Evolutionary conservation across 1,284 basidiomycete genomes (phyloP), one percentile per base, ranked within the genome.

Genomic region (Cryptococcus deneoformans): DNA sequence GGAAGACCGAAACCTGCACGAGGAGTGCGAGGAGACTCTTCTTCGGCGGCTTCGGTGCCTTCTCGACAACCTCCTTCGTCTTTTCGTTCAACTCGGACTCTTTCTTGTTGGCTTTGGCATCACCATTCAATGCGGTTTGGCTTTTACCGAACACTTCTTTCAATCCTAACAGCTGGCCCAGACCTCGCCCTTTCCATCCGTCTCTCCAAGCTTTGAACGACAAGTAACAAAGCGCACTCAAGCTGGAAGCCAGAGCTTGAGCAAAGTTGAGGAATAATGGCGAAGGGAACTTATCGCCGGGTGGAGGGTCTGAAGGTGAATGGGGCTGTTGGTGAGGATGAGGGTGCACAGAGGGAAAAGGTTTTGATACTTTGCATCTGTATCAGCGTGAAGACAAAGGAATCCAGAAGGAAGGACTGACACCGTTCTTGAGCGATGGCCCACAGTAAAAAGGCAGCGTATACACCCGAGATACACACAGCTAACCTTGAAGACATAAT

Each of bases 401-500:
- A 20, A 38, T 9, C 34, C 16, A 51, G 14, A 46, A 20, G 42
- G 35, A 8, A 9, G 8, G 9, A 80, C 87, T 72, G 78, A 92
- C 91, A 73, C 79, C 91, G 82, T 80, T 95, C 91, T 80, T 95
- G 92, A 14, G 91, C 90, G 55, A 95, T 86, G 12, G 90, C 91
- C 91, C 91, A 95, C 54, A 92, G 77, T 83, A 79, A 62, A n/a
- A 79, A 79, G 2, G 77, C 73, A 4, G 71, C 69, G 52, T 79
- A 79, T n/a, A 79, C 77, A 14, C 78, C 78, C 8, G 68, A 62
- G 5, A 78, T 64, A 61, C 78, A 79, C 34, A 78, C 61, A 1
- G 59, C 68, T 1, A 79, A 65, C 37, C 77, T 74, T 42, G 5
- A 42, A 16, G 16, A 5, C 40, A 16, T 42, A 11, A 42, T 11